Evolutionary conservation across 805 yeast genomes (phyloP).

Genomic region (Wickerhamiella australiensis): DNA sequence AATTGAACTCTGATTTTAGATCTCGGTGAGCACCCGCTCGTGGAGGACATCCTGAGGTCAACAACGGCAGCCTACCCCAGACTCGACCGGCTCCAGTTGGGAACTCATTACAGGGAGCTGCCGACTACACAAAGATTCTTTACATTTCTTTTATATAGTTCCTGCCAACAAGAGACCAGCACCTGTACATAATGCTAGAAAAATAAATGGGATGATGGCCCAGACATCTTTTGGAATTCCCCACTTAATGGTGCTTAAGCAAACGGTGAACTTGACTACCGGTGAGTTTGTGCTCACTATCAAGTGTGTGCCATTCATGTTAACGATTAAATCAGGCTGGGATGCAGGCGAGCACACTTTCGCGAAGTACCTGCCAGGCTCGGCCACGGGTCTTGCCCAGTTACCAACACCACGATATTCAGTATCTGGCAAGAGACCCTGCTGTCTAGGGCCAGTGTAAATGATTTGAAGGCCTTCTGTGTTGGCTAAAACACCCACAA

Average conservation of each 20-base stretch:
- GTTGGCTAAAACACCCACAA: not conserved
- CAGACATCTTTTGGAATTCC: slow-evolving; percentile 9
- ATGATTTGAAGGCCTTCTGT: not conserved
- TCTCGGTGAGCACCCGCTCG: too few relatives aligned
- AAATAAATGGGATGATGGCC: not conserved
- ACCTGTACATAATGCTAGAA: not conserved
- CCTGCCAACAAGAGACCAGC: not conserved
- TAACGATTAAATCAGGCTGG: slow-evolving; percentile 22
- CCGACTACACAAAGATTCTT: too few relatives aligned
- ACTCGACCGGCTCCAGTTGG: too few relatives aligned
- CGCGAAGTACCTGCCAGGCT: slow-evolving; percentile 22
- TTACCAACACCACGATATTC: not conserved
- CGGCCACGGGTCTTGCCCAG: not conserved
- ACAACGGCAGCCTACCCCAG: too few relatives aligned
- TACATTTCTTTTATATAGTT: not conserved
- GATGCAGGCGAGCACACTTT: slow-evolving; percentile 30
- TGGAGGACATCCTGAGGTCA: too few relatives aligned
- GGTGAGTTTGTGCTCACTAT: not conserved
- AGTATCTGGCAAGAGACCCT: not conserved
- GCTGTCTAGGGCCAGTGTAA: not conserved
- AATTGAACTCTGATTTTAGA: too few relatives aligned
- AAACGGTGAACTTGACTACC: not conserved
- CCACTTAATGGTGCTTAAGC: not conserved
- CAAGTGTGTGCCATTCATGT: slow-evolving; percentile 15
- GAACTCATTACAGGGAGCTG: too few relatives aligned